These are phyloP conservation scores for Rhynchospora breviuscula DNA, from an alignment of 176 grass and related monocot species.

Conservation along the genomic window DNA sequence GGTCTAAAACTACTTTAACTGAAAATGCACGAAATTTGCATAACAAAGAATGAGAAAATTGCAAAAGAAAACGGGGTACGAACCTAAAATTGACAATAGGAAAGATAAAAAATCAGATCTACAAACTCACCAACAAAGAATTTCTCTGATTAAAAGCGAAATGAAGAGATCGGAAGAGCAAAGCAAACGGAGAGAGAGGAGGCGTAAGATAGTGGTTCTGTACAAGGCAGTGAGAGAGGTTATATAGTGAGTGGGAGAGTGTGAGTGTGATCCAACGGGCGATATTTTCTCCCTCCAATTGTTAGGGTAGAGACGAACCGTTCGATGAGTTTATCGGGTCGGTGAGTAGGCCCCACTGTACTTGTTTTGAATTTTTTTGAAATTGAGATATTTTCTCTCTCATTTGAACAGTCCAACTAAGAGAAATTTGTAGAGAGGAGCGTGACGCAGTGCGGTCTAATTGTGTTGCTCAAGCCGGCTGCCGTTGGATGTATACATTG, in stretches of 20 bases:
- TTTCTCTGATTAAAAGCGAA: background rate
- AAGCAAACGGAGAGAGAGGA: background rate
- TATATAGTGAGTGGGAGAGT: background rate
- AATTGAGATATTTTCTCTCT: too few relatives aligned
- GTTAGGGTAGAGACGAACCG: background rate
- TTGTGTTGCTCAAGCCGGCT: too few relatives aligned
- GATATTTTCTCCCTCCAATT: constrained; percentile 1
- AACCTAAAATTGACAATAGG: background rate
- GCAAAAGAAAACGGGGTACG: too few relatives aligned
- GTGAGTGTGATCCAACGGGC: background rate
- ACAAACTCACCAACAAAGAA: background rate
- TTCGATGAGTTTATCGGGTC: background rate
- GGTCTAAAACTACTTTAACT: background rate
- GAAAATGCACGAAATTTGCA: background rate
- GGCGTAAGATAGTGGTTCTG: background rate
- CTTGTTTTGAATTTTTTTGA: background rate
- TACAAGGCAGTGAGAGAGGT: background rate
- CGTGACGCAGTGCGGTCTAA: too few relatives aligned
- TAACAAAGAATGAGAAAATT: background rate
- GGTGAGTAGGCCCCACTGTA: background rate
- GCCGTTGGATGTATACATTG: too few relatives aligned
- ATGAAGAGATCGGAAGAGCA: background rate
- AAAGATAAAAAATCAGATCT: background rate
- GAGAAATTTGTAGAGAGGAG: too few relatives aligned
- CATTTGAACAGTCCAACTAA: too few relatives aligned